These are phyloP conservation scores for Pyricularia sp. DNA, from an alignment of 2,329 filamentous ascomycete genomes.

Conservation along the genomic window DNA sequence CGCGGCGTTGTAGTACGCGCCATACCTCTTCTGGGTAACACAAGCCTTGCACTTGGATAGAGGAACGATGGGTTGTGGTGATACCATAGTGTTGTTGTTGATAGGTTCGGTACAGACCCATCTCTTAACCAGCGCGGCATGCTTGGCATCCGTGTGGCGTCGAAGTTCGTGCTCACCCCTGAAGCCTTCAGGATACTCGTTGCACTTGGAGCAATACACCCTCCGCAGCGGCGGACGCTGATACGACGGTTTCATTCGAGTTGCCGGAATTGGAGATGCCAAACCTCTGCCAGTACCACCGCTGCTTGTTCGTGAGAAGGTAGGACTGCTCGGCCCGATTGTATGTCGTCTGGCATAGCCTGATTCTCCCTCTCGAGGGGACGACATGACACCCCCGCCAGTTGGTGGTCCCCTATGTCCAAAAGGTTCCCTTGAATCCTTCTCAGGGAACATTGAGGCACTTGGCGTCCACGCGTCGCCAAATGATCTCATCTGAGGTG, in stretches of 20 bases:
- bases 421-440: conserved; percentile 15
- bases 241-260: conserved; percentile 33
- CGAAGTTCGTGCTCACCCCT: conserved; percentile 77
- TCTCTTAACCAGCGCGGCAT: conserved; percentile 46
- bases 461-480: conserved; percentile 25
- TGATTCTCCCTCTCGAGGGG: conserved; percentile 21
- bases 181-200: conserved; percentile 63
- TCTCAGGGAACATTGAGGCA: conserved; percentile 14
- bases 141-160: conserved; percentile 58
- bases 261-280: conserved; percentile 30
- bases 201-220: conserved; percentile 61
- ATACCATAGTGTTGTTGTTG: conserved; percentile 44
- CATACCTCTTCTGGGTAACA: conserved; percentile 49
- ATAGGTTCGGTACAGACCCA: conserved; percentile 49
- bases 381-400: conserved; percentile 18
- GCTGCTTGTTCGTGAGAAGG: conserved; percentile 21
- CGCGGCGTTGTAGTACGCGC: conserved; percentile 89
- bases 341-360: conserved; percentile 30
- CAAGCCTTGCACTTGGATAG: conserved; percentile 81
- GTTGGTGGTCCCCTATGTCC: conserved; percentile 14
- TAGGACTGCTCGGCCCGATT: conserved; percentile 32
- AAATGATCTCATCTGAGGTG: conserved; percentile 28
- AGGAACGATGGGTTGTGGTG: conserved; percentile 41
- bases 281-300: conserved; percentile 24
- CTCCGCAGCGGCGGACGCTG: conserved; percentile 61